Conservation (phyloP, 768 basidiomycete genomes). For the Lepiota brunneoincarnata region DNA sequence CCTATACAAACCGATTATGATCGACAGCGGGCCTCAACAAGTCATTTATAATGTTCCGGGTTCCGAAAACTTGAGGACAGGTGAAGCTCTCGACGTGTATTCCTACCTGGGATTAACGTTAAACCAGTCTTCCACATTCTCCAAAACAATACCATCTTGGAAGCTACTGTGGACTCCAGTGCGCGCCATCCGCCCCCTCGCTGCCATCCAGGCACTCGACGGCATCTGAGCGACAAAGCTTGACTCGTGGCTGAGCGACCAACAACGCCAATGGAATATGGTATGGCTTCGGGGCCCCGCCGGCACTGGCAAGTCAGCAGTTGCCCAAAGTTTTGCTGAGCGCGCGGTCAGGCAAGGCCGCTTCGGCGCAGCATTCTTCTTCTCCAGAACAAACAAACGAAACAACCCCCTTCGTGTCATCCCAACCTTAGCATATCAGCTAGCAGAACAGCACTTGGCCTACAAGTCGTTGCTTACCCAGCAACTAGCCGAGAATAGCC, state of each 20-base stretch:
- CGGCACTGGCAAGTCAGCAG: slow-evolving; percentile 7
- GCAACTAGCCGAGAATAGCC: background rate
- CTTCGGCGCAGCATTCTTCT: slow-evolving; percentile 10
- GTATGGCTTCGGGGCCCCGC: slow-evolving; percentile 8
- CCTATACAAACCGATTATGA: too few species aligned
- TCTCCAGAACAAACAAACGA: background rate
- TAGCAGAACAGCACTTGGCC: background rate
- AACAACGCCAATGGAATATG: background rate
- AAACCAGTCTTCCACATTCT: too few species aligned
- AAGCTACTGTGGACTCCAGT: background rate
- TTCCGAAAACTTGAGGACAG: too few species aligned
- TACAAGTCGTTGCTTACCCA: background rate
- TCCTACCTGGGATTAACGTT: too few species aligned
- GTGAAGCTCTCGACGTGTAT: too few species aligned
- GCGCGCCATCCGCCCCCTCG: background rate
- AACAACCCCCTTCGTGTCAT: background rate
- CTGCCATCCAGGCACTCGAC: background rate
- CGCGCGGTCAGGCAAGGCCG: background rate
- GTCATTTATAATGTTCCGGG: too few species aligned
- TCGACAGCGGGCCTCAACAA: too few species aligned
- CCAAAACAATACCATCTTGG: too few species aligned
- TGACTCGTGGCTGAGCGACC: background rate
- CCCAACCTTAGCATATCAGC: slow-evolving; percentile 3
- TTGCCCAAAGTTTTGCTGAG: slow-evolving; percentile 8
- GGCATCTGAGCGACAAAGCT: background rate